phyloP scores from a whole-genome alignment of 148 eudicot genomes.

The Vaccinium macrocarpon region DNA sequence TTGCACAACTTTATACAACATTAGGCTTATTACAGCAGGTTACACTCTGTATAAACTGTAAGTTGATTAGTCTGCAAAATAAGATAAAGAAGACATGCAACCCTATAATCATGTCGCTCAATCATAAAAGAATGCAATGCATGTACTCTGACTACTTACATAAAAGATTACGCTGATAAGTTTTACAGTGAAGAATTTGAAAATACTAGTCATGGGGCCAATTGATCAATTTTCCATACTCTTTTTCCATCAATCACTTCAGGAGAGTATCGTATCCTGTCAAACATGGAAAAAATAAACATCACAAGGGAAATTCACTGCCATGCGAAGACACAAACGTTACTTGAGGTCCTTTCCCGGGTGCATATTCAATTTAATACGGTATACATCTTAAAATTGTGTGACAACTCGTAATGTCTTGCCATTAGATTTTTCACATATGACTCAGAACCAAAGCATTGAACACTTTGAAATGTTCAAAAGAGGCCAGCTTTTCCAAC shows the following conservation, averaged over 20 bases:
- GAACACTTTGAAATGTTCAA: neutral
- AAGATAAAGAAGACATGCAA: neutral
- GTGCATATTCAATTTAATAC: neutral
- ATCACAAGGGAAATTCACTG: neutral
- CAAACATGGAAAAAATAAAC: neutral
- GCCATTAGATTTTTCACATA: neutral
- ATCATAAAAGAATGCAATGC: neutral
- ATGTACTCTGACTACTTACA: neutral
- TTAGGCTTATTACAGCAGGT: neutral
- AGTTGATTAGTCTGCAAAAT: neutral
- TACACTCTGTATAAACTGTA: neutral
- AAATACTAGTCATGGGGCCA: slow-evolving; percentile 74
- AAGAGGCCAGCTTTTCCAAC: neutral
- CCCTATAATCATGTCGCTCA: neutral
- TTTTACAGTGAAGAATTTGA: slow-evolving; percentile 46
- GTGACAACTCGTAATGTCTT: neutral
- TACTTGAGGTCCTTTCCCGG: neutral
- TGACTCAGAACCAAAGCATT: neutral
- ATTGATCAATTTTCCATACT: slow-evolving; percentile 62
- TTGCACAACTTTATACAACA: neutral
- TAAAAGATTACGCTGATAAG: neutral
- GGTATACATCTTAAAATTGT: neutral
- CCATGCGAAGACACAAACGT: neutral
- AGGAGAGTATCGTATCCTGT: slow-evolving; percentile 70
- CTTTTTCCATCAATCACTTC: slow-evolving; percentile 43